phyloP scores from a whole-genome alignment of 352 stramenopile species.

The Phytophthora nicotianae region DNA sequence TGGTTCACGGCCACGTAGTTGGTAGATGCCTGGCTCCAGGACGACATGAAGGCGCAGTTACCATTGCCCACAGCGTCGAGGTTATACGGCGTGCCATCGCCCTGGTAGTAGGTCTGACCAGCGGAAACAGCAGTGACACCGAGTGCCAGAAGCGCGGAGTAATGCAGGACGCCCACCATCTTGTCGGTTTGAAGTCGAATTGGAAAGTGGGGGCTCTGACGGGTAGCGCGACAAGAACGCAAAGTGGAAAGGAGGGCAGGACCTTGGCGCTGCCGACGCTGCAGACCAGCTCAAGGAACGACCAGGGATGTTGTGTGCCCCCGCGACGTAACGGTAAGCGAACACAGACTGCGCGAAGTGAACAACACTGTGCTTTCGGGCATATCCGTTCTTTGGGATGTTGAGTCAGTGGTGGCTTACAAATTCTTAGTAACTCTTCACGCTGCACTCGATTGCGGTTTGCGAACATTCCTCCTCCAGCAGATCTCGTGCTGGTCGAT shows the following conservation, averaged over 20 bases:
- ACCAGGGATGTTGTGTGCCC: slow-evolving; percentile 21
- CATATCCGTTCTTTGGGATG: slow-evolving; percentile 4
- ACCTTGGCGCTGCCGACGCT: slow-evolving; percentile 5
- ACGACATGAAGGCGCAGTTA: slow-evolving; percentile 35
- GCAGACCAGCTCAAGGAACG: slow-evolving; percentile 28
- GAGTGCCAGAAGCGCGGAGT: slow-evolving; percentile 24
- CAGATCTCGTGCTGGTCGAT: slow-evolving; percentile 13
- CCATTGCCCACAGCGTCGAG: slow-evolving; percentile 16
- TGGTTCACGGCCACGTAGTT: slow-evolving; percentile 39
- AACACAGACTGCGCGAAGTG: slow-evolving; percentile 8
- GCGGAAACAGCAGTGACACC: slow-evolving; percentile 15
- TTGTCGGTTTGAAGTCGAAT: slow-evolving; percentile 24
- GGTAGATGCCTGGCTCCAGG: slow-evolving; percentile 24
- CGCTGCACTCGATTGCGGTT: neutral
- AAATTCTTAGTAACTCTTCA: neutral
- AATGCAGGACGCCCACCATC: slow-evolving; percentile 28
- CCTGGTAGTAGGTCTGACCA: slow-evolving; percentile 26
- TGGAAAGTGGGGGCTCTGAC: slow-evolving; percentile 16
- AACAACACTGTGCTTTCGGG: slow-evolving; percentile 3
- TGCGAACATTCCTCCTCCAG: no score
- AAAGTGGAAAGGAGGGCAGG: slow-evolving; percentile 23
- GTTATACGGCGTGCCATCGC: slow-evolving; percentile 28
- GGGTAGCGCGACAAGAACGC: slow-evolving; percentile 4
- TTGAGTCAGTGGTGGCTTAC: slow-evolving; percentile 8
- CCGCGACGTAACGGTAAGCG: slow-evolving; percentile 23